Evolutionary conservation across 2,329 filamentous ascomycete species (phyloP).

Genomic region (Cercospora berteroae): DNA sequence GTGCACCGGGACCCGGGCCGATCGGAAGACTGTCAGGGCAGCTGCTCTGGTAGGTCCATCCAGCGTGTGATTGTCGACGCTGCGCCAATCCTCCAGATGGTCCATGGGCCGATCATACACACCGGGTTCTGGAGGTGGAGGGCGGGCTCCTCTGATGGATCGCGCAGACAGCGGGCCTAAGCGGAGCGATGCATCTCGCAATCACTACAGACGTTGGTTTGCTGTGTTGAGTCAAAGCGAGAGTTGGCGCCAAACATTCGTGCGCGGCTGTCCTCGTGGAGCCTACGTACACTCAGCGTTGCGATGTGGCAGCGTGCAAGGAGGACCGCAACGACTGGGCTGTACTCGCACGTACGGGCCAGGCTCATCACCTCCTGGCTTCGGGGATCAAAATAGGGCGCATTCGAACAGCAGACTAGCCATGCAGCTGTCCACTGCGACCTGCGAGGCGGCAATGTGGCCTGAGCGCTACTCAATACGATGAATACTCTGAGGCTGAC

Average conservation of each 20-base stretch:
- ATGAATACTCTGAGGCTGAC: conserved; percentile 45
- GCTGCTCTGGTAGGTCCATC: conserved; percentile 29
- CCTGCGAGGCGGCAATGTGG: conserved; percentile 40
- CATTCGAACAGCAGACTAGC: conserved; percentile 42
- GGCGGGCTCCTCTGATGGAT: conserved; percentile 24
- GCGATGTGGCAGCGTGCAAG: conserved; percentile 21
- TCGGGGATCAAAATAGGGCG: conserved; percentile 38
- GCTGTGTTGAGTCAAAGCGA: conserved; percentile 16
- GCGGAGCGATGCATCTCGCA: conserved; percentile 24
- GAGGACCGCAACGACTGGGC: conserved; percentile 18
- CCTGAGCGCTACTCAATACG: conserved; percentile 46
- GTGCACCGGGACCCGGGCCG: conserved; percentile 34
- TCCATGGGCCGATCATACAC: conserved; percentile 36
- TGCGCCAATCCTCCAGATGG: conserved; percentile 29
- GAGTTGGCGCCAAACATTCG: background rate
- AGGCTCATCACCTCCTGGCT: conserved; percentile 28
- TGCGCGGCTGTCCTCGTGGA: background rate
- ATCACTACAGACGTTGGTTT: conserved; percentile 17
- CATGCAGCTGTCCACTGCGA: conserved; percentile 50
- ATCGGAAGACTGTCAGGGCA: conserved; percentile 35
- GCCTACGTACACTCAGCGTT: background rate
- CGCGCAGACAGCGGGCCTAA: conserved; percentile 28
- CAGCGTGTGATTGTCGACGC: conserved; percentile 23
- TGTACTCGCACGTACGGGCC: conserved; percentile 15
- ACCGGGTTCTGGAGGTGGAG: conserved; percentile 30